A percentile compares a stretch with the other conserved stretches of the same genome.
Conservation (phyloP, 345 rosid species). For the Acer saccharum region DNA sequence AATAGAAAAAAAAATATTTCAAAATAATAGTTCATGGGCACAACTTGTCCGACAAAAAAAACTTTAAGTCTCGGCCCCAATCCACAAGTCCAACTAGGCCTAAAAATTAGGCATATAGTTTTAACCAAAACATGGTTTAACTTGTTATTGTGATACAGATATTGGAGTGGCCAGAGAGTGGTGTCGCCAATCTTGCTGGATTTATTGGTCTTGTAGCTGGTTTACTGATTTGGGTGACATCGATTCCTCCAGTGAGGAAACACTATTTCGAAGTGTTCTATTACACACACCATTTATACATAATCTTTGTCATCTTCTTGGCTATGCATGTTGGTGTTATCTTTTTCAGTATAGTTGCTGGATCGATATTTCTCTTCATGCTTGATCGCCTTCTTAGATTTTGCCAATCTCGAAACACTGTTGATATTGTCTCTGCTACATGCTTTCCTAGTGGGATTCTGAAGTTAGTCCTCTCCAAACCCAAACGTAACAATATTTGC, state of each 20-base stretch:
- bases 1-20: too few species aligned
- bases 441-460: conserved; percentile 46
- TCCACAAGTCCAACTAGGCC: too few species aligned
- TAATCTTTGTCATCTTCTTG: conserved; percentile 44
- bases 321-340: conserved; percentile 51
- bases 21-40: too few species aligned
- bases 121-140: too few species aligned
- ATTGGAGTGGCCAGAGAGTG: conserved; percentile 42
- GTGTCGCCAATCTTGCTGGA: conserved; percentile 46
- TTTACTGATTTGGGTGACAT: conserved; percentile 47
- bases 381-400: conserved; percentile 53
- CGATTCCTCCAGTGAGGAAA: conserved; percentile 41
- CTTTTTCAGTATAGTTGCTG: conserved; percentile 38
- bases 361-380: conserved; percentile 43
- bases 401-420: conserved; percentile 46
- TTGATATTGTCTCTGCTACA: conserved; percentile 42
- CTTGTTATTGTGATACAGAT: conserved; percentile 27
- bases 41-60: too few species aligned
- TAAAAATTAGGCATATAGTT: too few species aligned
- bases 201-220: conserved; percentile 43
- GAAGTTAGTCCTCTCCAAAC: conserved; percentile 42
- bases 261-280: conserved; percentile 48
- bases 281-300: conserved; percentile 58
- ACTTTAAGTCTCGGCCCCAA: too few species aligned
- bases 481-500: conserved; percentile 26